Percentiles rank a stretch among this genome's conserved stretches.
phyloP scores from a whole-genome alignment of 352 stramenopile genomes.

The Pythium grandisporangium region DNA sequence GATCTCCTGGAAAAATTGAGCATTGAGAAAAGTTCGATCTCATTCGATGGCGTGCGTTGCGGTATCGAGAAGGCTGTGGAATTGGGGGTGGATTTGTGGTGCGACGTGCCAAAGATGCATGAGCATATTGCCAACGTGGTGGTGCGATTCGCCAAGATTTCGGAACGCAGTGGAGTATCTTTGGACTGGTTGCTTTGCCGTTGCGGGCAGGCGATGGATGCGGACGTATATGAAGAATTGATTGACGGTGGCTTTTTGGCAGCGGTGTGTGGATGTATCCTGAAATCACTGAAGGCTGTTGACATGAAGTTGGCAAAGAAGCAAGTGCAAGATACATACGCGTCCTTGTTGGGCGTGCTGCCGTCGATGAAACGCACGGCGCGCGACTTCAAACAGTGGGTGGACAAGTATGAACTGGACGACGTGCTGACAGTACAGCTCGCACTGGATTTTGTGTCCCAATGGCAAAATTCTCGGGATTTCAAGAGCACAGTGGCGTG shows the following conservation, averaged over 20 bases:
- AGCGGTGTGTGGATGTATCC: conserved; percentile 25
- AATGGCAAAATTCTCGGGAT: conserved; percentile 28
- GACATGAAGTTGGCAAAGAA: conserved; percentile 35
- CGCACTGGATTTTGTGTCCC: conserved; percentile 44
- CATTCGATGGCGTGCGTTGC: conserved; percentile 43
- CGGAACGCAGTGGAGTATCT: conserved; percentile 40
- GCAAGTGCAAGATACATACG: conserved; percentile 40
- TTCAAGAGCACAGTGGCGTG: conserved; percentile 46
- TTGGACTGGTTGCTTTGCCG: conserved; percentile 60
- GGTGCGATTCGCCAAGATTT: conserved; percentile 63
- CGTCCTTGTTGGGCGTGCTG: conserved; percentile 43
- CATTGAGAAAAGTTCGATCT: conserved; percentile 46
- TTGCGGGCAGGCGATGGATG: conserved; percentile 36
- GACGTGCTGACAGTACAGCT: conserved; percentile 45
- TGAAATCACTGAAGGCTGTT: conserved; percentile 34
- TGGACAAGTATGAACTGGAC: conserved; percentile 46
- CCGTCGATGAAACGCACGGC: conserved; percentile 37
- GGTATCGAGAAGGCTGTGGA: conserved; percentile 53
- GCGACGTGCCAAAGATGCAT: conserved; percentile 75
- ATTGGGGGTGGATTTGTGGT: conserved; percentile 59
- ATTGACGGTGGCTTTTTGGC: conserved; percentile 63
- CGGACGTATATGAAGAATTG: conserved; percentile 53
- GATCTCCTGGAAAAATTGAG: conserved; percentile 59
- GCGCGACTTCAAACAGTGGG: conserved; percentile 55
- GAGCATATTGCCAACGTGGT: conserved; percentile 64